Base-by-base conservation (phyloP, 805 yeast genomes). In the Metschnikowia amazonensis region DNA sequence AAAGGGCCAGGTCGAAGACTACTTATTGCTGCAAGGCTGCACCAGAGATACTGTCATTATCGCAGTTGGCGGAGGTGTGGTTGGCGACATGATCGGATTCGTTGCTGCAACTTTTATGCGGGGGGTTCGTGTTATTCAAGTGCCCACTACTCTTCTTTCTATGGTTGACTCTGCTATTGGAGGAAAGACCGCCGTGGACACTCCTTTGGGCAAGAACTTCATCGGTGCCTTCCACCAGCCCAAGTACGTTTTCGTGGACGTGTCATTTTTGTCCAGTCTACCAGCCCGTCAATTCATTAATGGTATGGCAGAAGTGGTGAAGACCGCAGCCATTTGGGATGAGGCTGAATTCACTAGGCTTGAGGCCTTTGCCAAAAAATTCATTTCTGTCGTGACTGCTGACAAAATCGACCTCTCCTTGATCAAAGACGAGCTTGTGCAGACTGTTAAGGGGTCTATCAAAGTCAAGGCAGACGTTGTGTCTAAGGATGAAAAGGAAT, bases 21-120 rank as follows among this genome's bases (percentile, higher is more conserved):
- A 77, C 66, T 70, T 94, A 59, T 76, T 94, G 50, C 59, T 67
- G 4, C 69, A 88, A 60, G 95, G 96, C 21, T 94, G 99, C 66
- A 94, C 98, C 13, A 80, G 99, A 67, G 99, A 94, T 64, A 89
- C 98, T 2, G 88, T 94, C 21, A 82, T 94, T 46, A 69, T 94
- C 39, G 99, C 99, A 7, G 80, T 94, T 48, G 99, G 99, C 50
- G 99, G 99, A 55, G 99, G 99, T 57, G 95, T 94, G 43, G 92
- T 94, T 65, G 99, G 99, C 49, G 99, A 94, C 63, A 92, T 94
- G 99, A 87, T 92, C 54, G 99, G 99, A 3, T 94, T 81, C 63
- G 98, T 94, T 34, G 99, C 99, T n/a, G 92, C 99, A 27, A 94
- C 99, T 2, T 94, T 94, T 65, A 94, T 94, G 99, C 80, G 99